Percentiles rank a stretch among this genome's conserved stretches.
phyloP scores from a whole-genome alignment of 208 protist species.

The Acanthamoeba triangularis region DNA sequence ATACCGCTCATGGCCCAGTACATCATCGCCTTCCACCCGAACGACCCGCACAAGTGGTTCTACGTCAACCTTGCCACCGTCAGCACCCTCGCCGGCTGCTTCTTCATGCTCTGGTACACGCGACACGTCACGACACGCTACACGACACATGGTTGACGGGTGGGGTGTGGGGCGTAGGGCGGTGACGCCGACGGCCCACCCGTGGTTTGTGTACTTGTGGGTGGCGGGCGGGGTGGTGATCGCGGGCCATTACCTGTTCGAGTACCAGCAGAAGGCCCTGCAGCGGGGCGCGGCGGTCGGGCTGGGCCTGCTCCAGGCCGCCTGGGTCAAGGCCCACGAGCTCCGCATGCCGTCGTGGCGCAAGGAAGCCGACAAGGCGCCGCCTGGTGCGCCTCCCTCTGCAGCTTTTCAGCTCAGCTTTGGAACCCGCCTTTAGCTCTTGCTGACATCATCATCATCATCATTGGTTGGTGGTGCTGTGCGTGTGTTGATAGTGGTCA shows the following conservation, averaged over 20 bases:
- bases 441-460: background rate
- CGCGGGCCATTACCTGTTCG: conserved; percentile 17
- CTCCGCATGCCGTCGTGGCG: conserved; percentile 25
- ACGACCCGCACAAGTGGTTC: conserved; percentile 70
- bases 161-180: too few relatives aligned
- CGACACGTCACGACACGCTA: background rate
- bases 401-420: too few relatives aligned
- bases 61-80: conserved; percentile 42
- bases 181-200: conserved; percentile 40
- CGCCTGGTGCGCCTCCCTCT: background rate
- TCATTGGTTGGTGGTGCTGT: background rate
- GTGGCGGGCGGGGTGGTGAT: background rate
- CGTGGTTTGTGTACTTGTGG: conserved; percentile 71
- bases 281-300: background rate
- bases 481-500: background rate
- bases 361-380: conserved; percentile 20
- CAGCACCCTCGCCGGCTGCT: background rate
- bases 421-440: too few relatives aligned
- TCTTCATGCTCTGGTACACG: conserved; percentile 68
- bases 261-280: conserved; percentile 16
- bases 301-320: background rate
- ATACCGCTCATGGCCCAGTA: conserved; percentile 57
- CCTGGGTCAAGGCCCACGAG: conserved; percentile 3
- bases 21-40: conserved; percentile 53
- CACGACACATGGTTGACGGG: background rate